Base-by-base conservation (phyloP, 208 protist species). In the Spongospora subterranea region DNA sequence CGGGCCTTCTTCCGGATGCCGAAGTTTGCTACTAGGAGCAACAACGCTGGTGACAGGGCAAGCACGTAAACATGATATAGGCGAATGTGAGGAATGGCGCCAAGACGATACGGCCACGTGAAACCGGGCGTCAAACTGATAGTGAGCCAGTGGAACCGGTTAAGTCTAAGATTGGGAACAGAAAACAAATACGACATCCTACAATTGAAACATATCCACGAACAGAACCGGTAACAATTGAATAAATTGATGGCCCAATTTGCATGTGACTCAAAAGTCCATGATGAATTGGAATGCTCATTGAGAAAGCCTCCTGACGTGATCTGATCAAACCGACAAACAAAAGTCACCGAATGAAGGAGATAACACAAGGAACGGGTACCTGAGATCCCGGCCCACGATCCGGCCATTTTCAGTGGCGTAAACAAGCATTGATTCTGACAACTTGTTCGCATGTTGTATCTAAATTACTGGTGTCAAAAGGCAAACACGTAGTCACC, bases 391-490 rank as follows among this genome's bases (percentile, higher is more conserved):
- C 71, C 71, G 35, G 11, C 71, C 71, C 35, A 40, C 13, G n/a
- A 82, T n/a, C 6, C 6, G 6, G n/a, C 71, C 71, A 6, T 45
- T 13, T n/a, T 6, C 71, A n/a, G 71, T 45, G 6, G 71, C 6
- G 71, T 40, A 82, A 20, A 82, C n/a, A n/a, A 82, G 6, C 71
- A 82, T 40, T n/a, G 71, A 82, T 82, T 82, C 71, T n/a, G 71
- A 82, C 35, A 82, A 6, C 6, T n/a, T 6, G 35, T 82, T 82
- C 17, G 17, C 6, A 82, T 82, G 71, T 43, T 82, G 71, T 40
- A 82, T 24, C 50, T 60, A 29, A n/a, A n/a, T 60, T 24, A 60
- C 6, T 29, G 24, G 24, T 24, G 50, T 60, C 50, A 60, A 60
- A 6, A 60, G 24, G 24, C 50, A 29, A 60, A 6, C 6, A 29